A percentile compares a stretch with the other conserved stretches of the same genome.
phyloP scores from a whole-genome alignment of 1,284 basidiomycete genomes.

The Cerioporus squamosus region DNA sequence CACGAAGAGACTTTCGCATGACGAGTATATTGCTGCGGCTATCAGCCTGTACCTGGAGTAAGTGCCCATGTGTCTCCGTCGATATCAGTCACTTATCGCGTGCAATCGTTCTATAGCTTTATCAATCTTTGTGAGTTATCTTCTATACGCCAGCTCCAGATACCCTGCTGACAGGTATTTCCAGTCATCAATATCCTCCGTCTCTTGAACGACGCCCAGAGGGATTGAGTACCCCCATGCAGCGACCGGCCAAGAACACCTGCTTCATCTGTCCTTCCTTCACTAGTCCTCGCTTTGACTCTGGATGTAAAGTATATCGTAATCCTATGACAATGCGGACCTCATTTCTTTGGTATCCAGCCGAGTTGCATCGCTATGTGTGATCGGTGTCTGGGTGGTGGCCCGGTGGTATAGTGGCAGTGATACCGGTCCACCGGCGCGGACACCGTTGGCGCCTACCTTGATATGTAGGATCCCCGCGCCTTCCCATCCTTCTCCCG shows the following conservation, averaged over 20 bases:
- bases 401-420: no score
- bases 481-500: no score
- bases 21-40: conserved; percentile 86
- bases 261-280: neutral
- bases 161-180: neutral
- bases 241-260: neutral
- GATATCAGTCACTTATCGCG: conserved; percentile 2
- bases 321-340: no score
- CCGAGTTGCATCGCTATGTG: no score
- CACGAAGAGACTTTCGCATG: conserved; percentile 79
- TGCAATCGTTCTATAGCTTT: conserved; percentile 24
- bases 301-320: no score
- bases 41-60: conserved; percentile 89
- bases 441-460: no score
- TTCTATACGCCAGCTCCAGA: neutral
- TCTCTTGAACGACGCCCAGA: conserved; percentile 33
- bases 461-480: no score
- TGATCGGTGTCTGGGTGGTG: no score
- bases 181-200: conserved; percentile 40
- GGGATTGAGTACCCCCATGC: conserved; percentile 13
- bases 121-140: conserved; percentile 37
- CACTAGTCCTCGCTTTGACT: neutral
- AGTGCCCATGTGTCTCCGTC: conserved; percentile 42
- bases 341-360: no score
- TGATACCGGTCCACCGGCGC: no score